phyloP scores from a whole-genome alignment of 2,329 filamentous ascomycete genomes.

The Penicillium capsulatum region DNA sequence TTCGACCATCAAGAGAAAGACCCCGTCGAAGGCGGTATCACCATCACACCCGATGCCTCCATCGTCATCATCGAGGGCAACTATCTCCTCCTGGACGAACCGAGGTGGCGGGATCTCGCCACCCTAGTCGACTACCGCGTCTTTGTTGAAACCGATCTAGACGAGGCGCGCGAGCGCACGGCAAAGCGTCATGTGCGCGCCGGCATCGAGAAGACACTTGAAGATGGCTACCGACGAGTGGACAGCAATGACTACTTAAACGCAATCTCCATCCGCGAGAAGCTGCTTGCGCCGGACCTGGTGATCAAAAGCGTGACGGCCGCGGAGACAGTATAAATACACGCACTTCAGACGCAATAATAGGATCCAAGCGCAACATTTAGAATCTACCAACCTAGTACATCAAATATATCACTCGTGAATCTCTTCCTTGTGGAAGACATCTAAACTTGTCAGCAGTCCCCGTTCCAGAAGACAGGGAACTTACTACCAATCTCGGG shows the following conservation, averaged over 20 bases:
- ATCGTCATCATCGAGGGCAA: slow-evolving; percentile 23
- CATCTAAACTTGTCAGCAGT: slow-evolving; percentile 26
- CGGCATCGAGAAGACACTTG: slow-evolving; percentile 41
- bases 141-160: slow-evolving; percentile 40
- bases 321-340: too few relatives aligned
- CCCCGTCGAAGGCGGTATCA: slow-evolving; percentile 27
- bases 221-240: slow-evolving; percentile 34
- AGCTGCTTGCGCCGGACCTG: slow-evolving; percentile 26
- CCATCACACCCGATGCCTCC: slow-evolving; percentile 20
- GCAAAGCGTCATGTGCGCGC: slow-evolving; percentile 39
- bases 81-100: slow-evolving; percentile 26
- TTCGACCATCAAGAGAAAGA: slow-evolving; percentile 39
- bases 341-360: too few relatives aligned
- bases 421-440: slow-evolving; percentile 48
- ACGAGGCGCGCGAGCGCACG: slow-evolving; percentile 36
- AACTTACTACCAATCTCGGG: slow-evolving; percentile 45
- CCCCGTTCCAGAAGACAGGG: not conserved
- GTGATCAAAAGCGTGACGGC: slow-evolving; percentile 22
- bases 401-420: slow-evolving; percentile 33
- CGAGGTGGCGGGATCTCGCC: slow-evolving; percentile 33
- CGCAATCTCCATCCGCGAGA: slow-evolving; percentile 27
- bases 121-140: slow-evolving; percentile 40
- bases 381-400: too few relatives aligned
- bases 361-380: too few relatives aligned
- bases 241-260: slow-evolving; percentile 40